These are phyloP conservation scores for Phytophthora pluvialis DNA, from an alignment of 352 stramenopile genomes.

Conservation along the genomic window DNA sequence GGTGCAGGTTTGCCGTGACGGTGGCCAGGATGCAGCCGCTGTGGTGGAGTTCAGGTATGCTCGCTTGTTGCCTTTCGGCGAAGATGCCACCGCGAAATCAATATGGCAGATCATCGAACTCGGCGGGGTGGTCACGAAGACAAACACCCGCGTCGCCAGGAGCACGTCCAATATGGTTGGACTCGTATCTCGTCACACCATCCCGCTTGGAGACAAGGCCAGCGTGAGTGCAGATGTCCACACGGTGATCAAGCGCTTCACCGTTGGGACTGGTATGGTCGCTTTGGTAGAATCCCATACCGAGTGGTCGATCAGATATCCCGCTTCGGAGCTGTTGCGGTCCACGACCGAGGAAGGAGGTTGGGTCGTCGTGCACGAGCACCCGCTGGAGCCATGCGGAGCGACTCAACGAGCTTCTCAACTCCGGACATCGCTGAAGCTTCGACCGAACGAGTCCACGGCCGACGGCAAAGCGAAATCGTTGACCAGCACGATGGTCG, in stretches of 20 bases:
- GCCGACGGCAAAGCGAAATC: neutral
- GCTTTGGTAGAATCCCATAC: slow-evolving; percentile 23
- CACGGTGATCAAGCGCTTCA: slow-evolving; percentile 22
- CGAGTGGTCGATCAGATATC: slow-evolving; percentile 24
- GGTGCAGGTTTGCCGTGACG: slow-evolving; percentile 25
- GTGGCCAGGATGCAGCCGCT: neutral
- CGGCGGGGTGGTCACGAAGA: slow-evolving; percentile 7
- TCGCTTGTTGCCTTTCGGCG: slow-evolving; percentile 18
- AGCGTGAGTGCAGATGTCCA: slow-evolving; percentile 16
- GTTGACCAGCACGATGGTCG: slow-evolving; percentile 24
- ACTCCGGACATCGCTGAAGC: slow-evolving; percentile 18
- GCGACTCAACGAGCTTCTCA: slow-evolving; percentile 13
- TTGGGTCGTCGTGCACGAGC: slow-evolving; percentile 20
- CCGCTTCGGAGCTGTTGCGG: neutral
- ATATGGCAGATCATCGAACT: slow-evolving; percentile 26
- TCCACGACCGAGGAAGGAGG: slow-evolving; percentile 25
- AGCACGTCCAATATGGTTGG: slow-evolving; percentile 13
- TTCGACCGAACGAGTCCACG: slow-evolving; percentile 10
- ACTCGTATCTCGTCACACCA: slow-evolving; percentile 9
- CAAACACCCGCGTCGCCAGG: neutral
- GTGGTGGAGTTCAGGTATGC: slow-evolving; percentile 20
- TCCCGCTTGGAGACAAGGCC: slow-evolving; percentile 7
- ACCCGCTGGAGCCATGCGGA: neutral
- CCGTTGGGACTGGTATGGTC: slow-evolving; percentile 6
- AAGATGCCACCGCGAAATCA: slow-evolving; percentile 12